Evolutionary conservation across 2,329 filamentous ascomycete species (phyloP), one percentile per base, ranked within the genome.

Genomic region (Bipolaris oryzae): DNA sequence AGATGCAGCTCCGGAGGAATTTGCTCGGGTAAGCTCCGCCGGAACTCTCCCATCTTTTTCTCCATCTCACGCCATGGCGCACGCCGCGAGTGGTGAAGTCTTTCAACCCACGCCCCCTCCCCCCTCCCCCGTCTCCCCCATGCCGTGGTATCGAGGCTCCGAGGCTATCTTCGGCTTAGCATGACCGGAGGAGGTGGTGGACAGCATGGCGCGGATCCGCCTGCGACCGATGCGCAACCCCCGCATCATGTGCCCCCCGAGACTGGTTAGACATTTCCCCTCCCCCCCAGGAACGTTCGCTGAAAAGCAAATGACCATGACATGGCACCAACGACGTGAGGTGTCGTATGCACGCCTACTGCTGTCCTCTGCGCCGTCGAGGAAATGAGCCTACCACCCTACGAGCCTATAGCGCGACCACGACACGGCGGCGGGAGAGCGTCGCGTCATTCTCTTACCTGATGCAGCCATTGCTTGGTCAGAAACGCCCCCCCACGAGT

Each of bases 121-220:
- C 23, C 3, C 23, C 23, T 5, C 6, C 23, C 1, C 23, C 23
- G 7, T 1, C 7, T 3, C 25, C 48, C 31, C 34, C 28, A 38
- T 58, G 42, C 18, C 25, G 10, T 25, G 31, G 51, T 53, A 51
- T 38, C 20, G 38, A 34, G 15, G 18, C 44, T 23, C 38, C 49
- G 53, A 64, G 70, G 70, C 64, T 72, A 72, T 59, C 66, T 65
- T 70, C 70, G 70, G 71, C 71, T 72, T 69, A 70, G 53, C 44
- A 38, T 55, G 41, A 37, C 52, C 38, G 38, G 37, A 51, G 41
- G 55, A 46, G 55, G 44, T 51, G 46, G 34, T 21, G 28, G 47
- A 21, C 10, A 28, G 9, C 9, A 28, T 28, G 25, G 51, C 37
- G 53, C 57, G 58, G 55, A 61, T 59, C 52, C 55, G 63, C 59